Evolutionary conservation across 106 monocot genomes (phyloP), one percentile per base, ranked within the genome.

Genomic region (Apostasia shenzhenica): DNA sequence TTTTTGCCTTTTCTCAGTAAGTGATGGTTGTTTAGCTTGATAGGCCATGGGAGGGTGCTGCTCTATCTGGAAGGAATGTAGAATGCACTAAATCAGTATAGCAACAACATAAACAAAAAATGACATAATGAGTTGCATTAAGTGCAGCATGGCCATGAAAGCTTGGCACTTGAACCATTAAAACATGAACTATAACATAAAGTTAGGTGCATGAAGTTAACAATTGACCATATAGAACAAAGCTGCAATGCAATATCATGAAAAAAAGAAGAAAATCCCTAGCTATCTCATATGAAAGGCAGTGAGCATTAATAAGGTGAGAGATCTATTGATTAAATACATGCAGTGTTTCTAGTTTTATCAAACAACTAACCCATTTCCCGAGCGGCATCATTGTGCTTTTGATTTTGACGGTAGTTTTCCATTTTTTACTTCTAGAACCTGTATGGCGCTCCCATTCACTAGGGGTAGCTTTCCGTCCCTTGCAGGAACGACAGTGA

Each of bases 401-500:
- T 77, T 89, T 82, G 54, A 97, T 76, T 80, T 82, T 92, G 50
- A 97, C 84, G 75, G 82, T 92, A 41, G 61, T 77, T 66, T 82
- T 97, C 95, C 95, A 97, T 42, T 89, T 92, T 79, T 92, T 92
- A 81, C 82, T 83, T 77, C 79, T 92, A 59, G 84, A 92, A 70
- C 95, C 92, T 82, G 82, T 78, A 78, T 97, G 95, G 3, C 86
- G 83, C 77, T 97, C 95, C 95, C 95, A 97, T 70, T 97, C 95
- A 59, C 61, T 85, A 67, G 81, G 89, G 62, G 58, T 82, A 37
- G 82, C 75, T 66, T 79, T 89, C 63, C 77, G 76, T 57, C 78
- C 77, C 48, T 86, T 86, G 75, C 95, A 97, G 48, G 78, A 75
- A n/a, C 71, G 65, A 52, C 95, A 97, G 6, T 55, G 79, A 66